Base-by-base conservation (phyloP, 179 eudicot genomes). In the Silene vulgaris region DNA sequence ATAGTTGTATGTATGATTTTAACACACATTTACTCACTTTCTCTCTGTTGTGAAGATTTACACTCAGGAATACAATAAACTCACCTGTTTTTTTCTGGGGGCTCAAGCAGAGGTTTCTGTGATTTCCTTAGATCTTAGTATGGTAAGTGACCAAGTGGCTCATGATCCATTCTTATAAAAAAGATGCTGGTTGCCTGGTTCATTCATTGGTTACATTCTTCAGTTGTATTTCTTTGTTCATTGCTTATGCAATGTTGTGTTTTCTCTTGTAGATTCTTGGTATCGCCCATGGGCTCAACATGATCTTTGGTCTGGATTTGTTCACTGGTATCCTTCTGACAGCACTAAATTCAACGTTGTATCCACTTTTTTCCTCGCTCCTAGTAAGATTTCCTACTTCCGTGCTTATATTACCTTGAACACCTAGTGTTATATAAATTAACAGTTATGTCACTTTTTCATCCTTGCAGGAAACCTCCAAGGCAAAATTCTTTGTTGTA, bases 211-310 rank as follows among this genome's bases (percentile, higher is more conserved):
- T 13, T 52, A 8, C 57, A 69, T 69, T 40, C 6, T 69, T 19
- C 20, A 21, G 30, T 20, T 69, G 29, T 8, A 19, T 23, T 3
- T 69, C 72, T 69, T 13, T 69, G 72, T 43, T 19, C 26, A 59
- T 43, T 69, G 56, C 68, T 70, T 50, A 29, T 12, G 72, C 19
- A 57, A 62, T 71, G 60, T 75, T 52, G 26, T 77, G 50, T 32
- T 63, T 56, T 77, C 50, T 57, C 69, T 72, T 66, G 66, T 82
- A 95, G 99, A 87, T 95, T 82, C 72, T 95, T 75, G 99, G 99
- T 76, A 89, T 88, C 62, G 97, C 99, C 37, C 90, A 88, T 71
- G 95, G 95, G 75, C 89, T 95, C 69, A 84, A 89, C 84, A 82
- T 85, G 69, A 75, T 89, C 67, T 85, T 88, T 77, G 96, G 97